phyloP scores from a whole-genome alignment of 2,329 filamentous ascomycete genomes.

The Fusarium algeriense region DNA sequence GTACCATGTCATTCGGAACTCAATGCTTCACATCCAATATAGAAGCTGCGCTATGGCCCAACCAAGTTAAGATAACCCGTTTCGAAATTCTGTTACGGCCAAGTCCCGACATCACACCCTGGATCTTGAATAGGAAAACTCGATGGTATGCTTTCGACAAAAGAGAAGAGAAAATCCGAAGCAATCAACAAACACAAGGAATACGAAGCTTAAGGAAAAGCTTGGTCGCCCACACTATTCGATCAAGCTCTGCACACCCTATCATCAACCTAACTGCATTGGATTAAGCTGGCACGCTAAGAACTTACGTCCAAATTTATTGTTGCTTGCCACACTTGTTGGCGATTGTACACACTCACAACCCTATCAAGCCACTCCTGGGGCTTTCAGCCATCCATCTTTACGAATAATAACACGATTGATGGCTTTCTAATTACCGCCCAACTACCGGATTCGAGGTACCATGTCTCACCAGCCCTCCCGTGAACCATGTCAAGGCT shows the following conservation, averaged over 20 bases:
- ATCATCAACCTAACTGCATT: constrained; percentile 25
- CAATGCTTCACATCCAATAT: not conserved
- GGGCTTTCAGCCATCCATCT: constrained; percentile 29
- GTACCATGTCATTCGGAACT: not conserved
- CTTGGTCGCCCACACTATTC: constrained; percentile 17
- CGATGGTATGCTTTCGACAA: constrained; percentile 25
- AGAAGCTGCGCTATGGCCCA: not conserved
- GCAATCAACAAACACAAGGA: constrained; percentile 15
- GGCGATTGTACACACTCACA: constrained; percentile 10
- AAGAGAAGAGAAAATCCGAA: constrained; percentile 28
- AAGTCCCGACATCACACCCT: not conserved
- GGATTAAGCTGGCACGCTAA: constrained; percentile 24
- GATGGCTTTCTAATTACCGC: constrained; percentile 36
- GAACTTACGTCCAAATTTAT: constrained; percentile 11
- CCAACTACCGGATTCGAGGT: constrained; percentile 34
- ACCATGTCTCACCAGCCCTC: constrained; percentile 29
- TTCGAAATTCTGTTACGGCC: not conserved
- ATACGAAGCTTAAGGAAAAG: constrained; percentile 38
- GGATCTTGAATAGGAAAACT: constrained; percentile 14
- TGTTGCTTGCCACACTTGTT: constrained; percentile 27
- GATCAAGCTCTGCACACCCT: constrained; percentile 13
- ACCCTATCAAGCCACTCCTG: constrained; percentile 21
- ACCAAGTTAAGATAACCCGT: not conserved
- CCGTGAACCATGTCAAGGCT: constrained; percentile 17
- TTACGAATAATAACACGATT: constrained; percentile 31